Evolutionary conservation across 768 basidiomycete species (phyloP), one percentile per base, ranked within the genome.

Genomic region (Termitomyces sp.): DNA sequence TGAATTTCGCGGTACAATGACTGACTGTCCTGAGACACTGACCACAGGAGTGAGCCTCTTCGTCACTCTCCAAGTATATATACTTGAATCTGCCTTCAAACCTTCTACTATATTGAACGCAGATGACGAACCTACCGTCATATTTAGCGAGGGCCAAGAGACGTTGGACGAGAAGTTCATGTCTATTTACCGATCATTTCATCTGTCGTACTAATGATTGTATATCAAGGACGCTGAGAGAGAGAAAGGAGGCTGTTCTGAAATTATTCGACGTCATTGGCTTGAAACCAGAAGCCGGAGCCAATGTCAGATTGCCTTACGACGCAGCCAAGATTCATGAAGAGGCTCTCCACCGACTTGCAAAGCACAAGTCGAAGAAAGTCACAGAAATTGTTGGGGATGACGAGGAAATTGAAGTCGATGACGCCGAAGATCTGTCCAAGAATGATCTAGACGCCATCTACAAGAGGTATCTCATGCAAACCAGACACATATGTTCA

Each of bases 361-460:
- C 77, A 68, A 67, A 79, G 59, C 73, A 68, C 8, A 69, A 77
- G 52, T 65, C 65, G 53, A 78, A 81, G 73, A 82, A 77, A 67
- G 72, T 77, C 59, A 88, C 78, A 8, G 90, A 92, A 70, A 79
- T 89, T n/a, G 84, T 90, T 1, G 89, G 89, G 2, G 88, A 92
- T 63, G 88, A 85, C 3, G 92, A 92, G 71, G 91, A 90, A 65
- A 86, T 89, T 6, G 92, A 92, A 66, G 88, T 90, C 12, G 94
- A 94, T 60, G 88, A 94, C 59, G 86, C 81, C 2, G 92, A 94
- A 69, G 90, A 92, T 61, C 75, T 96, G 51, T 85, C 86, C 8
- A 88, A 91, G 62, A 87, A 89, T 67, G 89, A 96, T 65, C 75
- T 97, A 57, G 84, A 90, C 66, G 71, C 86, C 49, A 96, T 98